These are phyloP conservation scores for Chaetomium sp. DNA, from an alignment of 2,329 filamentous ascomycete species.

Conservation along the genomic window DNA sequence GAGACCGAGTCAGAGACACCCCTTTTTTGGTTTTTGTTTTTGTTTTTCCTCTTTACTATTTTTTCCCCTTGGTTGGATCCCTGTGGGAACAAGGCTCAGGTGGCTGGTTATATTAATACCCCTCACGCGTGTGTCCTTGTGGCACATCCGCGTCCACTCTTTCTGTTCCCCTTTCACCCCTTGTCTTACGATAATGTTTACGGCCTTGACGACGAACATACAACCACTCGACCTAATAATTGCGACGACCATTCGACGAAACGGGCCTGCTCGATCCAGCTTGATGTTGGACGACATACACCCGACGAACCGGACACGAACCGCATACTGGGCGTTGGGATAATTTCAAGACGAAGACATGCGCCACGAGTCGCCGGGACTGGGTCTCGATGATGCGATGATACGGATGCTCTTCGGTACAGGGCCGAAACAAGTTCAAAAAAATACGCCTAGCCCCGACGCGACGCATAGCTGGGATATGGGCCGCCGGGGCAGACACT, in stretches of 20 bases:
- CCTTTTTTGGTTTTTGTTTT: constrained; percentile 20
- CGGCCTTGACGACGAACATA: constrained; percentile 37
- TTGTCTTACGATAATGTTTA: constrained; percentile 42
- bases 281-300: constrained; percentile 21
- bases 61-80: constrained; percentile 23
- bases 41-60: constrained; percentile 23
- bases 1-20: constrained; percentile 21
- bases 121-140: constrained; percentile 20
- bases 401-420: constrained; percentile 8
- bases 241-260: constrained; percentile 30
- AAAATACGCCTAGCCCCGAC: constrained; percentile 33
- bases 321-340: constrained; percentile 8
- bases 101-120: constrained; percentile 37
- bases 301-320: constrained; percentile 8
- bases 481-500: constrained; percentile 35
- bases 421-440: constrained; percentile 26
- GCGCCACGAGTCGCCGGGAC: constrained; percentile 11
- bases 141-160: constrained; percentile 21
- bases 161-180: constrained; percentile 31
- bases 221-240: constrained; percentile 14
- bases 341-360: constrained; percentile 9
- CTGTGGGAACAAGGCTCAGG: constrained; percentile 32
- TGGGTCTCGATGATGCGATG: constrained; percentile 10
- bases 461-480: constrained; percentile 36
- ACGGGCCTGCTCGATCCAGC: constrained; percentile 13